A percentile compares a stretch with the other conserved stretches of the same genome.
phyloP scores from a whole-genome alignment of 1,139 yeast genomes.

The Taphrina populina region DNA sequence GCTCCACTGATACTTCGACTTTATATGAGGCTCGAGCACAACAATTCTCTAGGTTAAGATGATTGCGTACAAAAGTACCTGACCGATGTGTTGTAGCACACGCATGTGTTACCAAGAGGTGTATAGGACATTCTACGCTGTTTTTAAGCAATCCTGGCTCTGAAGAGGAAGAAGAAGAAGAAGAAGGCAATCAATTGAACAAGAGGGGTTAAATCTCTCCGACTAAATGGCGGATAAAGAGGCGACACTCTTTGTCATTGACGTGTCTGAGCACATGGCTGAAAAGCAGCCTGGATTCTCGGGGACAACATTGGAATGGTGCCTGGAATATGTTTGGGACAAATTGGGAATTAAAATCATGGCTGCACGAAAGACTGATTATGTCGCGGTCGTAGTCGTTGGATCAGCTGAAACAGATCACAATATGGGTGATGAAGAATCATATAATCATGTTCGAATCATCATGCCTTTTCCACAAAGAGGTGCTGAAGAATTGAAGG shows the following conservation, averaged over 20 bases:
- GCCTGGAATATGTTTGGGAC: slow-evolving; percentile 50
- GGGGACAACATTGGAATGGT: slow-evolving; percentile 47
- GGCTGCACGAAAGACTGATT: slow-evolving; percentile 59
- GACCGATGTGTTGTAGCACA: too few species aligned
- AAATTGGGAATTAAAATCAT: slow-evolving; percentile 50
- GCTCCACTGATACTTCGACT: too few species aligned
- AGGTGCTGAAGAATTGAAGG: slow-evolving; percentile 13
- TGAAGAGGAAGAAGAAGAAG: too few species aligned
- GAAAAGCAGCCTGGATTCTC: slow-evolving; percentile 40
- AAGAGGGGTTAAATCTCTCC: too few species aligned
- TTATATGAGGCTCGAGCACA: too few species aligned
- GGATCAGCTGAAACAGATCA: slow-evolving; percentile 44
- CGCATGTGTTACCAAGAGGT: too few species aligned
- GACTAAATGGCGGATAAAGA: slow-evolving; percentile 37
- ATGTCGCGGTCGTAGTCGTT: slow-evolving; percentile 52
- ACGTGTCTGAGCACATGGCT: slow-evolving; percentile 53
- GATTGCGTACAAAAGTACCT: too few species aligned
- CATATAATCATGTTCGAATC: slow-evolving; percentile 8
- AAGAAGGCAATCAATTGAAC: too few species aligned
- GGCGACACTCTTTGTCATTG: slow-evolving; percentile 55
- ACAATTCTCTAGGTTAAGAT: too few species aligned
- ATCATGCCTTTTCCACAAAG: slow-evolving; percentile 19
- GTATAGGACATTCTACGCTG: too few species aligned
- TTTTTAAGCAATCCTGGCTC: too few species aligned
- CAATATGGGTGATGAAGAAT: slow-evolving; percentile 11